Evolutionary conservation across 768 basidiomycete species (phyloP), one percentile per base, ranked within the genome.

Genomic region (Steccherinum ochraceum): DNA sequence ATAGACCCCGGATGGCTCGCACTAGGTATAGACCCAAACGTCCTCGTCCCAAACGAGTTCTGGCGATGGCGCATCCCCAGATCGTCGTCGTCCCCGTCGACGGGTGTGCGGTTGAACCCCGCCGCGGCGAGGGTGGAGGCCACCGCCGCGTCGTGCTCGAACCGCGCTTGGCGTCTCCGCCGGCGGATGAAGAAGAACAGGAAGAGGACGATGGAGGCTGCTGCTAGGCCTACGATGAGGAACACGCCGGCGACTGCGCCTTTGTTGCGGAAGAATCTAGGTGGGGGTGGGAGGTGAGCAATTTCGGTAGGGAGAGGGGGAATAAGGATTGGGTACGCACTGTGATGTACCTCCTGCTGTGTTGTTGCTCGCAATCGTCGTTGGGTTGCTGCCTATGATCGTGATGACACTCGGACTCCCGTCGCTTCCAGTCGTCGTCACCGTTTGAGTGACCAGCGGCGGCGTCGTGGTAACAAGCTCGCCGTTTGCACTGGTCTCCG

Each of bases 191-290:
- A 84, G 62, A 89, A 88, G 56, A 87, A 67, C 50, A 85, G 72
- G 77, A 80, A 89, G 45, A 89, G 71, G 39, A 81, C 60, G 49
- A 81, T 89, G 45, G 76, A 81, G 19, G 79, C 83, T 24, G 70
- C 82, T 3, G 89, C 84, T 18, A 98, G 74, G 24, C 93, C 94
- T 16, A 94, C 89, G 13, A 93, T 82, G 35, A 91, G 80, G 60
- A 96, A 98, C 5, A 93, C 89, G 42, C 89, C 95, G 1, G 86
- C 86, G 2, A 97, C 93, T 11, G 93, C 94, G 18, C 92, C 92
- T 20, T 85, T 88, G 63, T 95, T 89, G 46, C 66, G 66, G 68
- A 95, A 94, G 71, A 96, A 98, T 50, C 88, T 90, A 56, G 12
- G n/a, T n/a, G n/a, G n/a, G n/a, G 30, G 5, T n/a, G 21, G 27